Evolutionary conservation across 2,329 filamentous ascomycete genomes (phyloP).

Genomic region (Paecilomyces fulvus): DNA sequence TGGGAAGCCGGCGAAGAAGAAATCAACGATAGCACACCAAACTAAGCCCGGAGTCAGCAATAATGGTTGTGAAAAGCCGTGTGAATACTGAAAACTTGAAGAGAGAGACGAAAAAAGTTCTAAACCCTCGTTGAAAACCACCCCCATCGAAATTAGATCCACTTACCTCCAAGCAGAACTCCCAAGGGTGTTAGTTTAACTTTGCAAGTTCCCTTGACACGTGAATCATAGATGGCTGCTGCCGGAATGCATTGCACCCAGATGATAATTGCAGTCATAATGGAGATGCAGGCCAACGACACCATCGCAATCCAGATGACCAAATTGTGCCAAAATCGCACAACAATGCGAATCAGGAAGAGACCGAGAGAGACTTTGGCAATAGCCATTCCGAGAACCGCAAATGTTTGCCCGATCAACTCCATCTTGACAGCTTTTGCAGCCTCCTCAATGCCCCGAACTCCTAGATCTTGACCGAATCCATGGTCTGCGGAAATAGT

Average conservation of each 20-base stretch:
- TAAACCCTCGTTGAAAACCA: too few species aligned
- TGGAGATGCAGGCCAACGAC: conserved; percentile 15
- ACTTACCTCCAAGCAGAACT: conserved; percentile 11
- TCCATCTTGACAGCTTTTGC: conserved; percentile 16
- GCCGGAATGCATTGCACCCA: conserved; percentile 9
- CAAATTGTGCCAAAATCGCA: conserved; percentile 25
- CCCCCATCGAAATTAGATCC: not conserved
- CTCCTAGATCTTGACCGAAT: conserved; percentile 23
- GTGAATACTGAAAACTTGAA: too few species aligned
- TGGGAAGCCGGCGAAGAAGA: conserved; percentile 30
- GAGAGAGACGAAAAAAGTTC: too few species aligned
- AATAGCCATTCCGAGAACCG: conserved; percentile 31
- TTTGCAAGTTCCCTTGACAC: conserved; percentile 8
- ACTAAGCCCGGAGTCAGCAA: too few species aligned
- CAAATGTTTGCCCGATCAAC: conserved; percentile 26
- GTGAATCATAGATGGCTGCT: conserved; percentile 10
- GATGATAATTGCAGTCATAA: conserved; percentile 10
- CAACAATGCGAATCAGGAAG: conserved; percentile 33
- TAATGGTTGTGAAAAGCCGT: too few species aligned
- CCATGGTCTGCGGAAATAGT: conserved; percentile 23
- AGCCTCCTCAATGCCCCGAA: conserved; percentile 13
- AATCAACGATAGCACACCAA: conserved; percentile 20
- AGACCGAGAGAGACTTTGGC: conserved; percentile 33
- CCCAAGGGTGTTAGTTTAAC: conserved; percentile 7
- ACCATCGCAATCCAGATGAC: conserved; percentile 22